These are phyloP conservation scores for Trichoderma oligosporum DNA, from an alignment of 2,329 filamentous ascomycete genomes.

Conservation along the genomic window DNA sequence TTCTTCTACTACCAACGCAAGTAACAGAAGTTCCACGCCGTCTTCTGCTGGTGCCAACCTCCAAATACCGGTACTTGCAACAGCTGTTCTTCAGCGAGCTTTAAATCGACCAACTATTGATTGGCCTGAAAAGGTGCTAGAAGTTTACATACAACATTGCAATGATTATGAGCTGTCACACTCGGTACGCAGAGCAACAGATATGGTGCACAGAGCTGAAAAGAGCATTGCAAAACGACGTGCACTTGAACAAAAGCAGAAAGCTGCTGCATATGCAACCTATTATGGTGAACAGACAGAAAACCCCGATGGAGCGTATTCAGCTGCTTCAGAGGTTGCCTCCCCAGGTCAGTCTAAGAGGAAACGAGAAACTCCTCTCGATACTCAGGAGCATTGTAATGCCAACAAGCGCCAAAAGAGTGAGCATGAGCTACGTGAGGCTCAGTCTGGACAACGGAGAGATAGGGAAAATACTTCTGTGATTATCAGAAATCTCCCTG, in stretches of 20 bases:
- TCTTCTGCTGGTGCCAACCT: conserved; percentile 44
- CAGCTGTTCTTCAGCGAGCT: conserved; percentile 70
- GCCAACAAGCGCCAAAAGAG: conserved; percentile 65
- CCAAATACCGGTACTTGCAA: conserved; percentile 69
- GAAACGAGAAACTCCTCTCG: conserved; percentile 63
- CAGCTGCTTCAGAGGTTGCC: conserved; percentile 24
- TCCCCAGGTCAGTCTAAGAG: conserved; percentile 58
- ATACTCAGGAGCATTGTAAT: conserved; percentile 42
- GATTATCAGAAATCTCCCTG: conserved; percentile 73
- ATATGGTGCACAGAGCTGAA: conserved; percentile 66
- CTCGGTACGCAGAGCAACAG: conserved; percentile 67
- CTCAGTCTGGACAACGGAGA: conserved; percentile 54
- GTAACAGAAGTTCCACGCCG: conserved; percentile 53
- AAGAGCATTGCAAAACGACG: conserved; percentile 62
- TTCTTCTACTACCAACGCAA: conserved; percentile 39
- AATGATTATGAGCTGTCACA: conserved; percentile 84
- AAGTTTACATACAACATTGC: conserved; percentile 73
- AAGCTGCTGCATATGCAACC: conserved; percentile 49
- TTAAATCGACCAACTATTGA: conserved; percentile 61
- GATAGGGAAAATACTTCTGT: conserved; percentile 89
- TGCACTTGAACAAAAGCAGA: conserved; percentile 60
- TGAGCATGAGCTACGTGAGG: conserved; percentile 33
- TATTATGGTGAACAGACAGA: conserved; percentile 34
- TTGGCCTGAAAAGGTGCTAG: conserved; percentile 72
- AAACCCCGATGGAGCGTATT: conserved; percentile 22